These are phyloP conservation scores for Exserohilum rostratum DNA, from an alignment of 2,329 filamentous ascomycete genomes.

Conservation along the genomic window DNA sequence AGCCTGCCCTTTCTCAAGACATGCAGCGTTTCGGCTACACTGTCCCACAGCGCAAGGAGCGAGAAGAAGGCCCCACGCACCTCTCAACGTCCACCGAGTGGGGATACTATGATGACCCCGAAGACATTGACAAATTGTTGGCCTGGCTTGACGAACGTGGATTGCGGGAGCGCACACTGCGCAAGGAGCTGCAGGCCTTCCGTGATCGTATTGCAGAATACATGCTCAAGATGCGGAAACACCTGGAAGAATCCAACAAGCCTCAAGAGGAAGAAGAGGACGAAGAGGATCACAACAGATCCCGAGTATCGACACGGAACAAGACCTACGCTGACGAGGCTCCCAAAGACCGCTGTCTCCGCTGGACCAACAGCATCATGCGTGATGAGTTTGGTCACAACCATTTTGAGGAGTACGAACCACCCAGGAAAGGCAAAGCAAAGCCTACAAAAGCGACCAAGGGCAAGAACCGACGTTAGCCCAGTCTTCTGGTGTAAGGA, in stretches of 20 bases:
- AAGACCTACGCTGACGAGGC: conserved; percentile 64
- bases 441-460: conserved; percentile 39
- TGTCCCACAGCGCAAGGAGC: conserved; percentile 80
- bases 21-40: conserved; percentile 78
- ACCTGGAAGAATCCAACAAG: conserved; percentile 64
- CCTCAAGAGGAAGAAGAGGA: conserved; percentile 57
- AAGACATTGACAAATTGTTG: conserved; percentile 77
- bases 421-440: conserved; percentile 55
- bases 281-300: conserved; percentile 54
- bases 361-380: conserved; percentile 70
- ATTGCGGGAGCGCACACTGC: conserved; percentile 81
- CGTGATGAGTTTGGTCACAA: conserved; percentile 63
- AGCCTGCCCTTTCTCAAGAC: conserved; percentile 77
- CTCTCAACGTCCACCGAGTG: conserved; percentile 80
- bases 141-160: conserved; percentile 89
- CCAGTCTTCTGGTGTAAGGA: neutral
- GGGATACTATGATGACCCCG: conserved; percentile 87
- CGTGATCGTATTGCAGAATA: conserved; percentile 76
- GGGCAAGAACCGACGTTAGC: conserved; percentile 33
- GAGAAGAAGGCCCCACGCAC: conserved; percentile 83
- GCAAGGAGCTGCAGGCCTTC: conserved; percentile 82
- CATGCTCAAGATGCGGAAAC: conserved; percentile 80
- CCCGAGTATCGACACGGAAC: conserved; percentile 66
- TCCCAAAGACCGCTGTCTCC: conserved; percentile 62
- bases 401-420: conserved; percentile 62